Base-by-base conservation (phyloP, 2,329 filamentous ascomycete genomes). In the Fusarium penzigii region DNA sequence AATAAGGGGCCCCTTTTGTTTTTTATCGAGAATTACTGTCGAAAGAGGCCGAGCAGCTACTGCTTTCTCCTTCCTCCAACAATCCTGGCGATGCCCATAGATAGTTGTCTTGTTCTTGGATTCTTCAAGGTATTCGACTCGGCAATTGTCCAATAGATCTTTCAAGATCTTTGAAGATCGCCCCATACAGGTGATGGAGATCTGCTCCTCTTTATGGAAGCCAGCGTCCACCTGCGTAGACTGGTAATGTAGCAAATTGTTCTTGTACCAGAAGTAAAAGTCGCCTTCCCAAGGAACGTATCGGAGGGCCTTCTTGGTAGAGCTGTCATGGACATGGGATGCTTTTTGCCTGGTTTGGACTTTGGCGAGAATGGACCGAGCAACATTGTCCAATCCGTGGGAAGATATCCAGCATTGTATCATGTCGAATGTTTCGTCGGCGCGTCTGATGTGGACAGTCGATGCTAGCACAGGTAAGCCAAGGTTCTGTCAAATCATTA, bases 141-240 rank as follows among this genome's bases (percentile, higher is more conserved):
- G 11, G 42, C 14, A 47, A 6, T 47, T 13, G 16, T 41, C 42
- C 14, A 72, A 50, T 13, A 73, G 56, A 8, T 42, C 36, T 13
- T 42, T 41, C 14, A 36, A 41, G 6, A 16, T 39, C 8, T 17
- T 34, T 7, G 17, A 47, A 47, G 38, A 47, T 41, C 38, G 38
- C 25, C 45, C 38, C 13, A 47, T 11, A 34, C 12, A 47, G 2
- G 38, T 47, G 14, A 47, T 41, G n/a, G 25, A 47, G 39, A 47
- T 47, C 36, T 47, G 20, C 36, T 47, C 25, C 45, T 47, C 38
- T 39, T 47, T 47, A 47, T 47, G 17, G 42, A 47, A 47, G 17
- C 45, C 12, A 20, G 42, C 13, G 36, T 47, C 38, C 38, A 48
- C 32, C 4, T 52, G 6, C 40, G 17, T 44, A 39, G 51, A 58